A percentile compares a stretch with the other conserved stretches of the same genome.
These are phyloP conservation scores for Excoecaria agallocha DNA, from an alignment of 345 rosid species.

Conservation along the genomic window DNA sequence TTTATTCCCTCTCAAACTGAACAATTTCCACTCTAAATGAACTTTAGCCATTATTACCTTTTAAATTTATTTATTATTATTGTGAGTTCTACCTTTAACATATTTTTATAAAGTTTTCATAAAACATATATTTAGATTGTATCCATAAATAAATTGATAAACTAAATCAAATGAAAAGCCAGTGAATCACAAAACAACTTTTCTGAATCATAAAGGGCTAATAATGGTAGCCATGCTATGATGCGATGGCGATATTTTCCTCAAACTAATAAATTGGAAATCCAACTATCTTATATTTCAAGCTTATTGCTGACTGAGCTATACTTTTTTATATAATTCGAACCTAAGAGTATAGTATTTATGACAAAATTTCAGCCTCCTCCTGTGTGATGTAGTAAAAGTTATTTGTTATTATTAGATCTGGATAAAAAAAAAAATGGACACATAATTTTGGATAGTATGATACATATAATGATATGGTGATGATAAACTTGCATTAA, in stretches of 20 bases:
- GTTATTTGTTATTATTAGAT: no score
- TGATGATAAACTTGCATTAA: constrained; percentile 23
- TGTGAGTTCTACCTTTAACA: no score
- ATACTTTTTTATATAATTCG: neutral
- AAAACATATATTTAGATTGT: no score
- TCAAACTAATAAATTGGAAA: neutral
- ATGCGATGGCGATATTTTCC: constrained; percentile 16
- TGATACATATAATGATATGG: constrained; percentile 11
- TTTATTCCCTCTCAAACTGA: no score
- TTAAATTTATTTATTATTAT: no score
- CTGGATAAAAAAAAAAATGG: neutral
- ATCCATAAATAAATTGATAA: no score
- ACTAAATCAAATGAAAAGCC: neutral
- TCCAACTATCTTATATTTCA: no score
- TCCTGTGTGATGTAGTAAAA: no score
- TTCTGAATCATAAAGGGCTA: neutral
- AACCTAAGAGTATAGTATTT: neutral
- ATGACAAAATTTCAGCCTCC: neutral
- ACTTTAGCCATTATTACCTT: no score
- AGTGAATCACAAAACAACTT: neutral
- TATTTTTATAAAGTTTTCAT: no score
- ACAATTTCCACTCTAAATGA: no score
- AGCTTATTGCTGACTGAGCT: no score
- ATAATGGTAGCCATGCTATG: constrained; percentile 19
- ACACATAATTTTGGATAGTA: neutral